phyloP scores from a whole-genome alignment of 148 eudicot species.

The Diospyros lotus region DNA sequence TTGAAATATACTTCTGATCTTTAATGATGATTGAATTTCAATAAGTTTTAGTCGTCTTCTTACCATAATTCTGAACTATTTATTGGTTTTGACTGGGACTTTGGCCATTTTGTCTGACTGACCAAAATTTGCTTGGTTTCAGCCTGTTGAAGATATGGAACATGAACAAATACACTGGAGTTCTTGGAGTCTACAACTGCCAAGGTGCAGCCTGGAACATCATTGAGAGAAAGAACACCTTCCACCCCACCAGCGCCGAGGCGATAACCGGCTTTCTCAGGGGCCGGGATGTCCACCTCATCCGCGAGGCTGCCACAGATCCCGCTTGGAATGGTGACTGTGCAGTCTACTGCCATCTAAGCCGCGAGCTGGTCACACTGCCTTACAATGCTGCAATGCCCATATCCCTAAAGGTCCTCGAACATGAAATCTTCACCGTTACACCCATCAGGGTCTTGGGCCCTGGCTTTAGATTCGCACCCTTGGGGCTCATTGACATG shows the following conservation, averaged over 20 bases:
- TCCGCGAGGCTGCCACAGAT: conserved; percentile 53
- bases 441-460: conserved; percentile 59
- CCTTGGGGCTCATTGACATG: conserved; percentile 87
- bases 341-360: conserved; percentile 48
- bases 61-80: background rate
- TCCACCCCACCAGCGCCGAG: conserved; percentile 53
- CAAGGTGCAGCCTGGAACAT: conserved; percentile 98
- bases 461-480: conserved; percentile 59
- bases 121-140: conserved; percentile 16
- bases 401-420: conserved; percentile 72
- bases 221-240: conserved; percentile 59
- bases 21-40: no score
- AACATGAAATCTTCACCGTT: conserved; percentile 62
- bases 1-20: no score
- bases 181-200: conserved; percentile 92
- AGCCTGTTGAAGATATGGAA: conserved; percentile 96
- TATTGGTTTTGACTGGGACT: no score
- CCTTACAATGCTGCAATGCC: conserved; percentile 52
- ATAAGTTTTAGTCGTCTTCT: background rate
- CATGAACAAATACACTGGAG: conserved; percentile 95
- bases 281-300: conserved; percentile 65
- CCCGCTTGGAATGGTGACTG: conserved; percentile 59
- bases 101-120: background rate
- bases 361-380: conserved; percentile 40
- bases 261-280: conserved; percentile 53